Percentiles rank a stretch among this genome's conserved stretches.
These are phyloP conservation scores for Pseudozyma thailandica DNA, from an alignment of 1,284 basidiomycete species.

Conservation along the genomic window DNA sequence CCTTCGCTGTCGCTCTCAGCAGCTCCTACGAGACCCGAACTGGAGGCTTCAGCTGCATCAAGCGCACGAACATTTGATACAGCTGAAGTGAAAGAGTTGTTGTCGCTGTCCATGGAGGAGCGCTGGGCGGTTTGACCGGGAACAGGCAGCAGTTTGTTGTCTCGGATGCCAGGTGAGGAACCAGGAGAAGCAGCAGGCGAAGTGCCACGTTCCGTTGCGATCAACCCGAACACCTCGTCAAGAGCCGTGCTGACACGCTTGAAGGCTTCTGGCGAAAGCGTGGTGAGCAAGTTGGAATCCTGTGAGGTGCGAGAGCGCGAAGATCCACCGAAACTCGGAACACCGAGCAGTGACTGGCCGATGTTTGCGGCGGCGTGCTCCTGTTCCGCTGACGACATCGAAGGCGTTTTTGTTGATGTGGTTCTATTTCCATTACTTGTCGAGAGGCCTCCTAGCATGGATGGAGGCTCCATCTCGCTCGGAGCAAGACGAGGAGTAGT, in stretches of 20 bases:
- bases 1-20: slow-evolving; percentile 5
- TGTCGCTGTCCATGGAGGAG: slow-evolving; percentile 49
- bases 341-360: slow-evolving; percentile 1
- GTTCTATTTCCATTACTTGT: slow-evolving; percentile 1
- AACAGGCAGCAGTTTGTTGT: neutral
- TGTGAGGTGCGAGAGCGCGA: slow-evolving; percentile 16
- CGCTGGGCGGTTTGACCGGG: slow-evolving; percentile 11
- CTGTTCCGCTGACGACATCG: neutral
- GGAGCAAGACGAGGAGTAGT: neutral
- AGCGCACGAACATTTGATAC: slow-evolving; percentile 26
- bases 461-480: neutral
- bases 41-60: slow-evolving; percentile 4
- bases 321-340: slow-evolving; percentile 7
- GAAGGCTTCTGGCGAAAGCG: slow-evolving; percentile 58
- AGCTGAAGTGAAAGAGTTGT: slow-evolving; percentile 50
- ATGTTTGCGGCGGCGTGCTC: neutral
- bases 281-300: slow-evolving; percentile 42
- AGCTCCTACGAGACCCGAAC: neutral
- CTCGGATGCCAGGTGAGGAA: neutral
- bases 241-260: slow-evolving; percentile 61
- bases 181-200: slow-evolving; percentile 4
- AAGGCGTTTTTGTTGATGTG: neutral
- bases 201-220: slow-evolving; percentile 33
- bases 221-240: slow-evolving; percentile 57
- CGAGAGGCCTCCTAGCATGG: slow-evolving; percentile 31